Evolutionary conservation across 805 yeast genomes (phyloP), one percentile per base, ranked within the genome.

Genomic region (Metschnikowia noctiluminum): DNA sequence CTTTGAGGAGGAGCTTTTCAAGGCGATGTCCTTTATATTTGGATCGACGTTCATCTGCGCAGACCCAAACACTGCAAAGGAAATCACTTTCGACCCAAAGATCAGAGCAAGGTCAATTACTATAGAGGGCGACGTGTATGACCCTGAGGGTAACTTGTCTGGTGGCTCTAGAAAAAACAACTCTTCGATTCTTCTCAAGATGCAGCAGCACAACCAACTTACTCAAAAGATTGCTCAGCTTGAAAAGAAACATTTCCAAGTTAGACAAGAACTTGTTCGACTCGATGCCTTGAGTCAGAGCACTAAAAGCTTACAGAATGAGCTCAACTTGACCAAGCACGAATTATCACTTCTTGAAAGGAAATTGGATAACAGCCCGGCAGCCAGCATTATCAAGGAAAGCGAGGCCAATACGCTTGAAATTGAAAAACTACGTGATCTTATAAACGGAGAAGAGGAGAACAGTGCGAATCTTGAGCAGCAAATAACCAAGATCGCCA

Each of bases 111-210:
- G 90, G 59, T 84, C 95, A 30, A 89, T 95, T 13, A 94, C 99
- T 0, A 64, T 87, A 32, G 91, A 90, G 46, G 99, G 99, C 44
- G 99, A 94, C 64, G 79, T 85, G 10, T 94, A 91, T 67, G 99
- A 94, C 62, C 99, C 99, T 0, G 89, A 86, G 56, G 99, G 99
- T 13, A 88, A 96, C 7, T 72, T 94, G 28, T 87, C 97, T 1
- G 99, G 99, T 42, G 98, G 98, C n/a, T 84, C 95, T 16, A 77
- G 92, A 56, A 82, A 76, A 53, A 72, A 73, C 42, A 70, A 79
- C 13, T 75, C 80, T 1, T 78, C 89, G 0, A 65, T 86, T 2
- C 71, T 91, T 48, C 63, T 80, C 10, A 80, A 79, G 39, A 80
- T 90, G 63, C 92, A 85, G 59, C 79, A 79, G 49, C 84, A 77